Conservation (phyloP, 2,329 filamentous ascomycete genomes). For the Plectosphaerella plurivora region DNA sequence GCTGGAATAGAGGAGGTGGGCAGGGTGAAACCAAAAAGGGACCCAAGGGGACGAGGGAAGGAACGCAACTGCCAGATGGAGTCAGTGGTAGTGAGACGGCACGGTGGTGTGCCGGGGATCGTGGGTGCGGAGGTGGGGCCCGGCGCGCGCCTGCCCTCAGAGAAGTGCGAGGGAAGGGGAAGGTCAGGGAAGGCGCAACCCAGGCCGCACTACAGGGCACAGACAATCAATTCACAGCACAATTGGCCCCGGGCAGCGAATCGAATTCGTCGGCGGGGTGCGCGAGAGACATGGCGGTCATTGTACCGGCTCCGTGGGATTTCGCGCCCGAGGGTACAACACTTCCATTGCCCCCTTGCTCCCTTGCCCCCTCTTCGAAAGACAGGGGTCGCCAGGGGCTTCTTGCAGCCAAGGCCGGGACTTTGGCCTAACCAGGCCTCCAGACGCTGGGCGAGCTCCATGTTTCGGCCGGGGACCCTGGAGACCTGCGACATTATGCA, state of each 20-base stretch:
- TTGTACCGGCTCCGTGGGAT: not conserved
- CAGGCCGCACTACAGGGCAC: not conserved
- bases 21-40: not conserved
- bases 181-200: not conserved
- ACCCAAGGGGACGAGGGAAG: not conserved
- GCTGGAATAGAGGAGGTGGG: not conserved
- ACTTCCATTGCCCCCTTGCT: no score
- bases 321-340: not conserved
- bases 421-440: not conserved
- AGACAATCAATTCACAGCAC: not conserved
- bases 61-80: conserved; percentile 2
- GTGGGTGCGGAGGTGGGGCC: not conserved
- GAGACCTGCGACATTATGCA: no score
- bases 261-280: no score
- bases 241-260: not conserved
- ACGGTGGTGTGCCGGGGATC: not conserved
- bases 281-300: conserved; percentile 1
- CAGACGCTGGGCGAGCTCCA: not conserved
- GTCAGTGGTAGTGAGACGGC: not conserved
- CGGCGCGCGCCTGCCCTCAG: not conserved
- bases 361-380: not conserved
- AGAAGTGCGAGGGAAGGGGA: not conserved
- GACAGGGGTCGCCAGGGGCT: not conserved
- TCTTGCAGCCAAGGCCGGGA: not conserved
- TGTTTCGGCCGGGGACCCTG: not conserved